Evolutionary conservation across 2,329 filamentous ascomycete species (phyloP).

Genomic region (Penicillium sp.): DNA sequence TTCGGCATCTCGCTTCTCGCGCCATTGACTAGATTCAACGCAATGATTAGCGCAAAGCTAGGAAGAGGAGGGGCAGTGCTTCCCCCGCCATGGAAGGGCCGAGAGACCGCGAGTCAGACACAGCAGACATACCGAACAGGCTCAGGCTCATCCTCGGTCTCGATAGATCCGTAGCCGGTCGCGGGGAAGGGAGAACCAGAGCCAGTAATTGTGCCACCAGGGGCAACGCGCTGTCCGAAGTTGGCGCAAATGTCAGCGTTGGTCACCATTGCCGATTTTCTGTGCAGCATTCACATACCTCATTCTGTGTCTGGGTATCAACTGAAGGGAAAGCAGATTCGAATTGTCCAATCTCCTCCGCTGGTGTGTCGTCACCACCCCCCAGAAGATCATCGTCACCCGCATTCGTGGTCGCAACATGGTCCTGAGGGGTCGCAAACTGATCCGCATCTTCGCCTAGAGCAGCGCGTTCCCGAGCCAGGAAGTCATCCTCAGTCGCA

Average conservation of each 20-base stretch:
- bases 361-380: conserved; percentile 33
- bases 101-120: background rate
- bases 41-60: background rate
- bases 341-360: conserved; percentile 57
- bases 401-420: conserved; percentile 53
- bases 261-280: background rate
- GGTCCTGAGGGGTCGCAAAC: conserved; percentile 72
- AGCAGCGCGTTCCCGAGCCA: conserved; percentile 81
- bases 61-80: background rate
- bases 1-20: conserved; percentile 76
- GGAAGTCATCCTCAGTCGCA: conserved; percentile 66
- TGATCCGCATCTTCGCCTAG: conserved; percentile 90
- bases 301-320: conserved; percentile 59
- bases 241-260: conserved; percentile 15
- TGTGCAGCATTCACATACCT: conserved; percentile 47
- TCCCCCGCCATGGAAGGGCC: too few species aligned
- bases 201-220: conserved; percentile 75
- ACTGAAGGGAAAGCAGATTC: conserved; percentile 90
- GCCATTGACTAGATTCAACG: conserved; percentile 61
- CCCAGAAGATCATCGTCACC: conserved; percentile 69
- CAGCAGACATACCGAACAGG: conserved; percentile 57
- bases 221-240: conserved; percentile 57
- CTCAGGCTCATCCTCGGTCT: conserved; percentile 75
- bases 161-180: conserved; percentile 49
- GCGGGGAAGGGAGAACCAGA: conserved; percentile 52